phyloP scores from a whole-genome alignment of 768 basidiomycete genomes.

The Leccinum olivaceopallidum region DNA sequence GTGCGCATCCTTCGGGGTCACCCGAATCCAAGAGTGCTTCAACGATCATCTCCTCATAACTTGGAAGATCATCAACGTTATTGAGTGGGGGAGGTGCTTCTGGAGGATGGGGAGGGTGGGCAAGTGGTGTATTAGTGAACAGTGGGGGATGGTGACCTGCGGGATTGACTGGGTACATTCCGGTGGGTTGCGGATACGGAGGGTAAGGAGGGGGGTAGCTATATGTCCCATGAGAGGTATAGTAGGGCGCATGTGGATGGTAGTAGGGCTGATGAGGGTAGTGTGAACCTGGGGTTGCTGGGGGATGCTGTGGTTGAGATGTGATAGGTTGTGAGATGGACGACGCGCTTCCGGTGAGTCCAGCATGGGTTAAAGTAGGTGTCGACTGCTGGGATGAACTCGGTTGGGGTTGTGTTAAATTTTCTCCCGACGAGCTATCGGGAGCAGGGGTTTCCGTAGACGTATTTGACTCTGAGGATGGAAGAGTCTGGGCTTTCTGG shows the following conservation, averaged over 20 bases:
- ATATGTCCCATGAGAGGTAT: conserved; percentile 41
- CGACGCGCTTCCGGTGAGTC: conserved; percentile 20
- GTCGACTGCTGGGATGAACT: conserved; percentile 21
- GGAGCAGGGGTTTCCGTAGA: conserved; percentile 15
- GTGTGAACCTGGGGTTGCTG: conserved; percentile 29
- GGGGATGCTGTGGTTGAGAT: conserved; percentile 20
- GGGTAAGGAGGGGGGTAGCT: conserved; percentile 42
- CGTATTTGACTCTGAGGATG: conserved; percentile 13
- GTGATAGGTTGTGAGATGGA: conserved; percentile 21
- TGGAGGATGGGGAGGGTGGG: conserved; percentile 34
- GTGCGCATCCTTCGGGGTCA: conserved; percentile 76
- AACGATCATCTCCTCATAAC: conserved; percentile 91
- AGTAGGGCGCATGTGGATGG: conserved; percentile 68
- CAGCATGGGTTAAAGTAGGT: conserved; percentile 27
- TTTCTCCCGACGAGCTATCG: conserved; percentile 17
- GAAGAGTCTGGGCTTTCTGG: conserved; percentile 23
- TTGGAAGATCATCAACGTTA: conserved; percentile 62
- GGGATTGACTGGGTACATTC: conserved; percentile 32
- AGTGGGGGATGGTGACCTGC: conserved; percentile 31
- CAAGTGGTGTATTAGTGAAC: conserved; percentile 38
- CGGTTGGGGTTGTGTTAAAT: conserved; percentile 15
- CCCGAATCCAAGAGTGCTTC: conserved; percentile 67
- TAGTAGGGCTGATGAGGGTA: conserved; percentile 60
- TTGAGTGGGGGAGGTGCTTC: conserved; percentile 27
- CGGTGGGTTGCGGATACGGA: conserved; percentile 33